Base-by-base conservation (phyloP, 495 filamentous ascomycete genomes). In the Xylaria castorea region DNA sequence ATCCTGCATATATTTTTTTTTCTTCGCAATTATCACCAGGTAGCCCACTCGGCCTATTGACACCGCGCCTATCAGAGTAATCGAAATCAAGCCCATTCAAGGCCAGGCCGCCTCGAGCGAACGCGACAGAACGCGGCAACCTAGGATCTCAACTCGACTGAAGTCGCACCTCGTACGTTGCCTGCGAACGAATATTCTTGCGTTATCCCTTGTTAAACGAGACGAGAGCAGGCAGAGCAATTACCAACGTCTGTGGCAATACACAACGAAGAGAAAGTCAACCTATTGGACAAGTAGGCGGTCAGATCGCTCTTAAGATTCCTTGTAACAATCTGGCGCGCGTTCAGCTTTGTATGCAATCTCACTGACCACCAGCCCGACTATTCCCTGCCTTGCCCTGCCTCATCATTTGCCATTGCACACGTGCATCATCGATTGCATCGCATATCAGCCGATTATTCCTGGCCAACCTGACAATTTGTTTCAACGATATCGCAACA, bases 281-380 rank as follows among this genome's bases (percentile, higher is more conserved):
- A 72, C 71, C 75, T 42, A 78, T 80, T 80, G 74, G 76, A 80
- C 74, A 66, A 74, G 61, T 71, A 78, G 74, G 76, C 76, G 70
- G 75, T 75, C 74, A 71, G 73, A 75, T 73, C 72, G 72, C 76
- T 66, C 74, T 74, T 63, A 66, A 70, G 67, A 72, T 73, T 75
- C 73, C 57, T 71, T 62, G 67, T 64, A 62, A 60, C 53, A 55
- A 69, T 25, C 58, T 57, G 34, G 71, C 63, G 63, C 70, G 63
- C 46, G 46, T 67, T 57, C 63, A 67, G 62, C 63, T 61, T 50
- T 58, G 42, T 61, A 67, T 60, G 63, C 53, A 66, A 60, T 66
- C 58, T 66, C 34, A 67, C 70, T 11, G 38, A 38, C 11, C 30
- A 22, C 27, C 25, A 46, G 12, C 63, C 62, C 27, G 63, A 61